Conservation (phyloP, 805 yeast genomes). For the Kluyveromyces starmeri region DNA sequence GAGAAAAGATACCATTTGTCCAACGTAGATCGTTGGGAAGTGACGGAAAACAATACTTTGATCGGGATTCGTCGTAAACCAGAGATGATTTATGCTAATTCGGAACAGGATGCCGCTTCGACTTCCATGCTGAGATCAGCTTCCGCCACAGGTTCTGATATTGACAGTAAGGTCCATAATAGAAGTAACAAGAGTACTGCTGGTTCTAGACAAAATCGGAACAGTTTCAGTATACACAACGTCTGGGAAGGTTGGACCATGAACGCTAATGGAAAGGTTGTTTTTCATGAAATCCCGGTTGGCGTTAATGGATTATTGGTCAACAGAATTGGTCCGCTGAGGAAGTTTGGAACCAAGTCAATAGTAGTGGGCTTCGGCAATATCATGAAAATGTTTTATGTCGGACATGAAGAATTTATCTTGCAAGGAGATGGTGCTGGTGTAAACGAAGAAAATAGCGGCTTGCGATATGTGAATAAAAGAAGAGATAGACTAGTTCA, state of each 20-base stretch:
- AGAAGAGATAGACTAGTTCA: slow-evolving; percentile 31
- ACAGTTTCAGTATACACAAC: slow-evolving; percentile 31
- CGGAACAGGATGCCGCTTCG: background rate
- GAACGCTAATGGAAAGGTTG: slow-evolving; percentile 54
- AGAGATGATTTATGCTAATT: slow-evolving; percentile 7
- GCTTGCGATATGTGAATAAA: slow-evolving; percentile 44
- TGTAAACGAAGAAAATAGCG: slow-evolving; percentile 35
- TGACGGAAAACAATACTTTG: slow-evolving; percentile 67
- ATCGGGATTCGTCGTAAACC: slow-evolving; percentile 53
- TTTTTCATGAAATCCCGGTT: slow-evolving; percentile 50
- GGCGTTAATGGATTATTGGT: slow-evolving; percentile 40
- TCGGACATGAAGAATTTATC: slow-evolving; percentile 67
- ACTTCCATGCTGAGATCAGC: slow-evolving; percentile 6
- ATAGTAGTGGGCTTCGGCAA: slow-evolving; percentile 71
- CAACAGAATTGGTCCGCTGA: slow-evolving; percentile 51
- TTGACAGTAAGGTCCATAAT: slow-evolving; percentile 9
- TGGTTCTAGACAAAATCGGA: slow-evolving; percentile 9
- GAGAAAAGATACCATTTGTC: slow-evolving; percentile 63
- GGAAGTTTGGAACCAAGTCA: slow-evolving; percentile 69
- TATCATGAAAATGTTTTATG: slow-evolving; percentile 57
- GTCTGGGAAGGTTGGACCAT: slow-evolving; percentile 82
- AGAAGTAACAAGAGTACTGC: slow-evolving; percentile 8
- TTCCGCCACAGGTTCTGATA: slow-evolving; percentile 13
- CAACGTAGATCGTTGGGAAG: slow-evolving; percentile 68
- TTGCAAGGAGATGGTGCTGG: slow-evolving; percentile 45